These are phyloP conservation scores for Tetracladium setigerum DNA, from an alignment of 495 filamentous ascomycete species.

Conservation along the genomic window DNA sequence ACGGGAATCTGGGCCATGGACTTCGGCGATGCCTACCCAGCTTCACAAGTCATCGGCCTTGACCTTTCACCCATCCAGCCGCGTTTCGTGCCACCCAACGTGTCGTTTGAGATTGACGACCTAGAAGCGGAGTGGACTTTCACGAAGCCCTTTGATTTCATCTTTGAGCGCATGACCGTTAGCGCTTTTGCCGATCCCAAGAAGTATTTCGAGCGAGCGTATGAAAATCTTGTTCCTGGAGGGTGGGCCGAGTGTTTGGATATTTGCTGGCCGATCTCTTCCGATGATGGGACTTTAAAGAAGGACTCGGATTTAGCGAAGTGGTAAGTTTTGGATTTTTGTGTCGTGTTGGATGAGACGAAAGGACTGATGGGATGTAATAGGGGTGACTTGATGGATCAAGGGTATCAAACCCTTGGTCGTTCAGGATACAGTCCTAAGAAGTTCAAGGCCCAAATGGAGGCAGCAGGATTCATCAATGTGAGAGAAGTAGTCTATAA, in stretches of 20 bases:
- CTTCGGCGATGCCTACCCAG: conserved; percentile 9
- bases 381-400: conserved; percentile 5
- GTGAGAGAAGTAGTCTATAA: conserved; percentile 42
- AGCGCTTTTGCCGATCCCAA: conserved; percentile 1
- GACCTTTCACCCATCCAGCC: conserved; percentile 14
- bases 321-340: conserved; percentile 1
- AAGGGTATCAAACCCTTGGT: background rate
- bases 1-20: conserved; percentile 16
- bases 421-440: background rate
- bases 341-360: too few species aligned
- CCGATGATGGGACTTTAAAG: background rate
- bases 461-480: conserved; percentile 50
- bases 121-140: conserved; percentile 25
- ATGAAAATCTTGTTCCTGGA: conserved; percentile 29
- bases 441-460: conserved; percentile 23
- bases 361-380: too few species aligned
- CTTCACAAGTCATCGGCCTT: conserved; percentile 6
- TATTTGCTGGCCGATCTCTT: conserved; percentile 19
- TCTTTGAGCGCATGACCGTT: conserved; percentile 14
- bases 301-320: background rate
- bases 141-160: conserved; percentile 23
- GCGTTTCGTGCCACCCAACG: conserved; percentile 18
- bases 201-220: background rate
- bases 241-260: conserved; percentile 45
- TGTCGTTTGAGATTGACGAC: conserved; percentile 26